phyloP scores from a whole-genome alignment of 768 basidiomycete genomes.

The Hericium alpestre region DNA sequence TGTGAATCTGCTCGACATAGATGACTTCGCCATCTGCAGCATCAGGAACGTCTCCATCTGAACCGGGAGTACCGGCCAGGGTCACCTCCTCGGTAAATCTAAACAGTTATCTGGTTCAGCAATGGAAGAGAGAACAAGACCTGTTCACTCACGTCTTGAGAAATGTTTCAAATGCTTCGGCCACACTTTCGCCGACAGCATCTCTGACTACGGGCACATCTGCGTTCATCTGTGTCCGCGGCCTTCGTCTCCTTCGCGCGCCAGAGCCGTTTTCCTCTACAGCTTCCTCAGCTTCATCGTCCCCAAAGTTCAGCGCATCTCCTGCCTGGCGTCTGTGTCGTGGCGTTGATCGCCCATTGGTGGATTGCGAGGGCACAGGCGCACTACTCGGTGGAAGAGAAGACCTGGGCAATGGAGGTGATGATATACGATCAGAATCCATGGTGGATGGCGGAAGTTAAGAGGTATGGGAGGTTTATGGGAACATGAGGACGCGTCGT shows the following conservation, averaged over 20 bases:
- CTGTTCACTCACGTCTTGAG: slow-evolving; percentile 57
- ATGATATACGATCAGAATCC: slow-evolving; percentile 46
- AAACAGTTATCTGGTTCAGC: slow-evolving; percentile 8
- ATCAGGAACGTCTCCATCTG: slow-evolving; percentile 53
- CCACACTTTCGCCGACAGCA: slow-evolving; percentile 90
- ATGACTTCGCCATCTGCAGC: slow-evolving; percentile 52
- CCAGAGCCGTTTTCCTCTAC: slow-evolving; percentile 24
- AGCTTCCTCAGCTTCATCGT: slow-evolving; percentile 32
- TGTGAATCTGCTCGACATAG: slow-evolving; percentile 89
- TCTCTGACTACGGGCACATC: slow-evolving; percentile 87
- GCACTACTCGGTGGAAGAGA: slow-evolving; percentile 46
- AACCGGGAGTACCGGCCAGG: slow-evolving; percentile 70
- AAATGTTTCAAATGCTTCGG: slow-evolving; percentile 86
- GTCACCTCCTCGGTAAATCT: slow-evolving; percentile 82
- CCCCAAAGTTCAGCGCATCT: slow-evolving; percentile 26
- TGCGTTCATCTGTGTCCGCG: slow-evolving; percentile 32
- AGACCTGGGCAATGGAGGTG: slow-evolving; percentile 41
- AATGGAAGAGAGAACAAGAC: background rate
- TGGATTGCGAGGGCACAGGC: slow-evolving; percentile 27
- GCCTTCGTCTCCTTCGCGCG: slow-evolving; percentile 35
- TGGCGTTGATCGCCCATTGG: slow-evolving; percentile 21
- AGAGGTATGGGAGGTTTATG: slow-evolving; percentile 7
- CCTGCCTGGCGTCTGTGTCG: slow-evolving; percentile 18
- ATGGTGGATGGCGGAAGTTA: slow-evolving; percentile 24
- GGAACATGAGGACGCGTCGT: slow-evolving; percentile 14